These are phyloP conservation scores for Trypanosoma mega DNA, from an alignment of 208 protist species.

Conservation along the genomic window DNA sequence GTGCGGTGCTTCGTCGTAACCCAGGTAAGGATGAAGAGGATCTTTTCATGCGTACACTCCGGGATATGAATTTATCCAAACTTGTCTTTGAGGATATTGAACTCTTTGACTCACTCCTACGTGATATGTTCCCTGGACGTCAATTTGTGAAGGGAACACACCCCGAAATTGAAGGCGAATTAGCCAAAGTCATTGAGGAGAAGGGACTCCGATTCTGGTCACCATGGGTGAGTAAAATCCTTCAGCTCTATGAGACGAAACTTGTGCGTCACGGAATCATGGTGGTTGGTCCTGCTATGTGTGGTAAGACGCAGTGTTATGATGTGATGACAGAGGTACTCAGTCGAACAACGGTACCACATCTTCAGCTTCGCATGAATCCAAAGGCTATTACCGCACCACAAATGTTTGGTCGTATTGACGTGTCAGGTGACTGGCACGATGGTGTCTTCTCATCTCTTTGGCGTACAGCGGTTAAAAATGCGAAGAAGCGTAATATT, in stretches of 20 bases:
- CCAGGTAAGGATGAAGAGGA: slow-evolving; percentile 91
- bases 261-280: slow-evolving; percentile 95
- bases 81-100: slow-evolving; percentile 97
- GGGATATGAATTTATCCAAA: slow-evolving; percentile 98
- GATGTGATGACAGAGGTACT: slow-evolving; percentile 90
- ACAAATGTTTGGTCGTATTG: slow-evolving; percentile 96
- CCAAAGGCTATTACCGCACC: slow-evolving; percentile 94
- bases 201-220: slow-evolving; percentile 85
- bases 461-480: slow-evolving; percentile 87
- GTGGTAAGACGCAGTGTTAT: slow-evolving; percentile 95
- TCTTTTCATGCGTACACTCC: slow-evolving; percentile 96
- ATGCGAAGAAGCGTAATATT: slow-evolving; percentile 90
- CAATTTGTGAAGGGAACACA: slow-evolving; percentile 91
- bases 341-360: slow-evolving; percentile 77
- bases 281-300: slow-evolving; percentile 92
- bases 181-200: slow-evolving; percentile 84
- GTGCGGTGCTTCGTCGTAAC: slow-evolving; percentile 87
- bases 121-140: slow-evolving; percentile 93
- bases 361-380: slow-evolving; percentile 94
- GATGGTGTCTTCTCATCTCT: slow-evolving; percentile 95
- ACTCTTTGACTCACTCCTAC: slow-evolving; percentile 96
- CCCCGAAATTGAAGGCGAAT: slow-evolving; percentile 89
- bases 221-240: slow-evolving; percentile 91
- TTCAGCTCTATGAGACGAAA: slow-evolving; percentile 96
- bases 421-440: slow-evolving; percentile 95